Percentiles rank a stretch among this genome's conserved stretches.
These are phyloP conservation scores for Calonectria ilicicola DNA, from an alignment of 2,329 filamentous ascomycete species.

Conservation along the genomic window DNA sequence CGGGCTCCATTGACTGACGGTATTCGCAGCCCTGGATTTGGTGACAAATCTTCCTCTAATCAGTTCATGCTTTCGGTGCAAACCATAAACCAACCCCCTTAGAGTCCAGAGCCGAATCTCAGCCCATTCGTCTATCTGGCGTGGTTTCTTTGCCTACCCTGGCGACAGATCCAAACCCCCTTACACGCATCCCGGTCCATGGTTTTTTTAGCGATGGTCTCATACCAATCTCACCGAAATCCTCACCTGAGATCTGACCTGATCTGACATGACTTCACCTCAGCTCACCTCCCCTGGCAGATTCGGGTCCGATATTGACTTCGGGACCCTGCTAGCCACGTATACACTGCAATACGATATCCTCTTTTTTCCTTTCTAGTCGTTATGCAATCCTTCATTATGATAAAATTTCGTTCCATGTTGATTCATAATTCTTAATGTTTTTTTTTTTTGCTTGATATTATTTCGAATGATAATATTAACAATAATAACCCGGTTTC, in stretches of 20 bases:
- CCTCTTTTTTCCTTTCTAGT: not conserved
- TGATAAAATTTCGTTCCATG: not conserved
- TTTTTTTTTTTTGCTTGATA: not conserved
- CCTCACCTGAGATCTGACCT: slow-evolving; percentile 41
- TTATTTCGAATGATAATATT: not conserved
- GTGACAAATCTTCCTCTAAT: slow-evolving; percentile 11
- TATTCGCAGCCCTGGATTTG: slow-evolving; percentile 30
- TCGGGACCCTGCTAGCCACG: not conserved
- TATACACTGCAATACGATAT: not conserved
- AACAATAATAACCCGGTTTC: too few species aligned
- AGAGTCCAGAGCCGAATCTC: not conserved
- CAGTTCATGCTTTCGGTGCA: slow-evolving; percentile 21
- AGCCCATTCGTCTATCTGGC: slow-evolving; percentile 25
- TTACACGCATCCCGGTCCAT: slow-evolving; percentile 2
- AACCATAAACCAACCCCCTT: not conserved
- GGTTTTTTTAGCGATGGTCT: slow-evolving; percentile 32
- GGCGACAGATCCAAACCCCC: slow-evolving; percentile 2
- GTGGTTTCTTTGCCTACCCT: slow-evolving; percentile 19
- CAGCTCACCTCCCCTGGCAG: slow-evolving; percentile 34
- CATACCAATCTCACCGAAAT: slow-evolving; percentile 42
- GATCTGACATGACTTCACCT: slow-evolving; percentile 35
- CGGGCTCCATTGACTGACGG: slow-evolving; percentile 40
- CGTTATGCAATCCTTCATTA: not conserved
- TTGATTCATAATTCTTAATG: not conserved
- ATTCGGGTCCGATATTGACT: slow-evolving; percentile 31